Evolutionary conservation across 228 moss, liverwort and hornwort species (phyloP).

Genomic region (Sphagnum magellanicum): DNA sequence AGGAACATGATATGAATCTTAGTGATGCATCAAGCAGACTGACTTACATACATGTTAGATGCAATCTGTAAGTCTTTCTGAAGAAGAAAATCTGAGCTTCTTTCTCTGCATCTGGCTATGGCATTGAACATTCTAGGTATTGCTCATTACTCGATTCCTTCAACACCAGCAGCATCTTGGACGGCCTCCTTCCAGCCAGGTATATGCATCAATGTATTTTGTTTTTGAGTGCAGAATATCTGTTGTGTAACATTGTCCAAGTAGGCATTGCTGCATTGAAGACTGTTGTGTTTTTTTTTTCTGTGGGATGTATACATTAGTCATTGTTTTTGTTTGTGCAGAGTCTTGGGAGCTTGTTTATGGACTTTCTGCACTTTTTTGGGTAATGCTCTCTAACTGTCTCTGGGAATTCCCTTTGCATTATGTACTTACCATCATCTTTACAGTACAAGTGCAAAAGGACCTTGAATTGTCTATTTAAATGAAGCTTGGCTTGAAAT

Average conservation of each 20-base stretch:
- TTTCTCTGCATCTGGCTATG: conserved; percentile 3
- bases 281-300: conserved; percentile 1
- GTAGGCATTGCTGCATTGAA: not conserved
- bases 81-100: not conserved
- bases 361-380: conserved; percentile 94
- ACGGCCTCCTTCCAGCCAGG: conserved; percentile 66
- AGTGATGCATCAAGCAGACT: no score
- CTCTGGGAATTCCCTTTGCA: no score
- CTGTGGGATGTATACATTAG: not conserved
- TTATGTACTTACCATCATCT: no score
- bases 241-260: conserved; percentile 1
- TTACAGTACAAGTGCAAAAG: no score
- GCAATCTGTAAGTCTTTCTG: not conserved
- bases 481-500: no score
- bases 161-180: conserved; percentile 81
- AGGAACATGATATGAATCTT: no score
- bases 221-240: not conserved
- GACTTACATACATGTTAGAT: no score
- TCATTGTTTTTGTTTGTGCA: conserved; percentile 16
- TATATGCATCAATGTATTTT: conserved; percentile 6
- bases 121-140: conserved; percentile 26
- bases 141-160: conserved; percentile 77
- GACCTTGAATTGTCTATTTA: no score
- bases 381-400: conserved; percentile 33
- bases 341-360: conserved; percentile 83